phyloP scores from a whole-genome alignment of 306 rosid genomes.

The Citrullus mucosospermus region DNA sequence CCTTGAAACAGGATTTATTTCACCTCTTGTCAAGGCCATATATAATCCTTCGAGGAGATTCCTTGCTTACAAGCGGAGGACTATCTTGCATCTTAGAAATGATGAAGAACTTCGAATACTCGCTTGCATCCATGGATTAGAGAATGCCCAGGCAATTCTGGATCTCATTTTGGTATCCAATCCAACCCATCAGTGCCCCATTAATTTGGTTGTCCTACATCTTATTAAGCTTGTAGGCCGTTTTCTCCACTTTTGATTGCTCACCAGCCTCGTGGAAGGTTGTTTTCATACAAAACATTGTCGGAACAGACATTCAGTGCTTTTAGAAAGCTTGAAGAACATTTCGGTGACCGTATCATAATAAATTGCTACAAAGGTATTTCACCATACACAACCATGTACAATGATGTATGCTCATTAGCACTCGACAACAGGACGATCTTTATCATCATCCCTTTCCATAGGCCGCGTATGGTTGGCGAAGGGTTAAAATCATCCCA shows the following conservation, averaged over 20 bases:
- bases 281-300: constrained; percentile 5
- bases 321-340: constrained; percentile 24
- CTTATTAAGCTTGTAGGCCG: constrained; percentile 42
- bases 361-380: constrained; percentile 42
- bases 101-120: constrained; percentile 40
- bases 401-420: constrained; percentile 58
- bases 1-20: background rate
- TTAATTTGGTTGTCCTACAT: constrained; percentile 35
- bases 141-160: constrained; percentile 30
- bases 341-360: constrained; percentile 12
- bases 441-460: constrained; percentile 50
- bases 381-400: constrained; percentile 64
- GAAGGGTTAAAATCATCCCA: constrained; percentile 20
- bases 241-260: constrained; percentile 34
- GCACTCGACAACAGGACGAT: constrained; percentile 54
- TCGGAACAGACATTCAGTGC: constrained; percentile 33
- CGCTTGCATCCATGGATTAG: constrained; percentile 43
- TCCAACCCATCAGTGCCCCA: constrained; percentile 26
- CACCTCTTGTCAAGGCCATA: constrained; percentile 36
- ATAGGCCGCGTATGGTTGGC: constrained; percentile 26
- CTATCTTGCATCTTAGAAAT: constrained; percentile 28
- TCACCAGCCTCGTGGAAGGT: constrained; percentile 18
- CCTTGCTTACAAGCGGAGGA: constrained; percentile 50
- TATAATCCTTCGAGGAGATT: constrained; percentile 47
- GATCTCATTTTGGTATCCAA: constrained; percentile 54